phyloP scores from a whole-genome alignment of 164 flowering plant species.

The Magnolia officinalis region DNA sequence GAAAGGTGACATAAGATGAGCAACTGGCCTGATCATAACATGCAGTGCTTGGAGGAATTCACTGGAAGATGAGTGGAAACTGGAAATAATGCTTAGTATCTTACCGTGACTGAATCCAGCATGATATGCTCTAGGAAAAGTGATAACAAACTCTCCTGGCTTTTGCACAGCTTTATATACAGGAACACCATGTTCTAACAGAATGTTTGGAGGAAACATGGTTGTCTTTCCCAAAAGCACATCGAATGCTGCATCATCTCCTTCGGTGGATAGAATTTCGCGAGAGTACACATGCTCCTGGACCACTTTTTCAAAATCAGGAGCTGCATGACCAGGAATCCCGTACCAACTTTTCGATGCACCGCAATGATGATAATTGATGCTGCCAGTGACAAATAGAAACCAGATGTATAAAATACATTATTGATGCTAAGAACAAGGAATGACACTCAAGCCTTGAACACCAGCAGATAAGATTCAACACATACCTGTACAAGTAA shows the following conservation, averaged over 20 bases:
- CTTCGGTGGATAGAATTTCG: slow-evolving; percentile 68
- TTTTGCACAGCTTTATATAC: slow-evolving; percentile 90
- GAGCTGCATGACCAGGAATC: slow-evolving; percentile 87
- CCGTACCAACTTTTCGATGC: slow-evolving; percentile 99
- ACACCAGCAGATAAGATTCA: not conserved
- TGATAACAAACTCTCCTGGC: slow-evolving; percentile 90
- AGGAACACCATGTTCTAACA: slow-evolving; percentile 73
- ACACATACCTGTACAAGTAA: slow-evolving; percentile 78
- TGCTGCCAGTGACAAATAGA: slow-evolving; percentile 40
- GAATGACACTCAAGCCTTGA: not conserved
- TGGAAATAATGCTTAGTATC: slow-evolving; percentile 2
- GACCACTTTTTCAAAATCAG: slow-evolving; percentile 87
- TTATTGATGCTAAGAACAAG: not conserved
- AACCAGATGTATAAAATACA: slow-evolving; percentile 4
- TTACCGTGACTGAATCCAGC: slow-evolving; percentile 99
- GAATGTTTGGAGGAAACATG: slow-evolving; percentile 82
- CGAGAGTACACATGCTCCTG: slow-evolving; percentile 65
- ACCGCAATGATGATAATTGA: slow-evolving; percentile 96
- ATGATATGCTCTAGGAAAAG: slow-evolving; percentile 97
- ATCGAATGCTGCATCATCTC: slow-evolving; percentile 92
- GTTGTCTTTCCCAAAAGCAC: slow-evolving; percentile 94
- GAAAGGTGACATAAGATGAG: not conserved
- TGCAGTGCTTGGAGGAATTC: not conserved
- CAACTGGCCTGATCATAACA: not conserved
- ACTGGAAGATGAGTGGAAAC: not conserved